These are phyloP conservation scores for Leishmania gerbilli DNA, from an alignment of 208 protist species.

Conservation along the genomic window DNA sequence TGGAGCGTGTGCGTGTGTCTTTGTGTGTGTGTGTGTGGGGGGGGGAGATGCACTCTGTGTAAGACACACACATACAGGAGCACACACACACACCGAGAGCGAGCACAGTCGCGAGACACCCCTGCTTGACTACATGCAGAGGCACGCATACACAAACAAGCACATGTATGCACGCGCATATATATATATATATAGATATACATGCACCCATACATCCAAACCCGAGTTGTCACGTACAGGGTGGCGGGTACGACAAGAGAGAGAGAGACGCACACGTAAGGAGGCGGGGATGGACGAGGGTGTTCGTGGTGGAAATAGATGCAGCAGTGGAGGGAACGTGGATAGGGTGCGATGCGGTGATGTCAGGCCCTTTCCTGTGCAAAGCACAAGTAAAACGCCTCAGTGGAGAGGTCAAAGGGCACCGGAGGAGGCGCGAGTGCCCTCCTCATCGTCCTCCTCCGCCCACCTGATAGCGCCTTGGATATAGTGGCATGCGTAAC, in stretches of 20 bases:
- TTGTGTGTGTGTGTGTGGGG: background rate
- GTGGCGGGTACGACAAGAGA: background rate
- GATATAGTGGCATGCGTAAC: background rate
- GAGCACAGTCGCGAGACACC: background rate
- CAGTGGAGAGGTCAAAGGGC: background rate
- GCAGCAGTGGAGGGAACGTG: background rate
- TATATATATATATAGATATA: background rate
- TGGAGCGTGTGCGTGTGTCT: background rate
- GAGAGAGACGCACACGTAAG: background rate
- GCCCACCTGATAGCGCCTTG: background rate
- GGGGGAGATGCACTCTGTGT: background rate
- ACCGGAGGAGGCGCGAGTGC: background rate
- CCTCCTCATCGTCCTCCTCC: background rate
- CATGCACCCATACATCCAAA: background rate
- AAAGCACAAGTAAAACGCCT: background rate
- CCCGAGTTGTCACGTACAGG: background rate
- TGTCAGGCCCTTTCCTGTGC: background rate
- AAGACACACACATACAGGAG: background rate
- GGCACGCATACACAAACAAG: background rate
- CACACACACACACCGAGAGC: background rate
- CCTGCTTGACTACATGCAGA: background rate
- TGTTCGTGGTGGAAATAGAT: background rate
- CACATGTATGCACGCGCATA: background rate
- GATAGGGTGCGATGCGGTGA: background rate
- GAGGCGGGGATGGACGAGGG: background rate